These are phyloP conservation scores for Schizophyllum commune DNA, from an alignment of 1,284 basidiomycete genomes.

Conservation along the genomic window DNA sequence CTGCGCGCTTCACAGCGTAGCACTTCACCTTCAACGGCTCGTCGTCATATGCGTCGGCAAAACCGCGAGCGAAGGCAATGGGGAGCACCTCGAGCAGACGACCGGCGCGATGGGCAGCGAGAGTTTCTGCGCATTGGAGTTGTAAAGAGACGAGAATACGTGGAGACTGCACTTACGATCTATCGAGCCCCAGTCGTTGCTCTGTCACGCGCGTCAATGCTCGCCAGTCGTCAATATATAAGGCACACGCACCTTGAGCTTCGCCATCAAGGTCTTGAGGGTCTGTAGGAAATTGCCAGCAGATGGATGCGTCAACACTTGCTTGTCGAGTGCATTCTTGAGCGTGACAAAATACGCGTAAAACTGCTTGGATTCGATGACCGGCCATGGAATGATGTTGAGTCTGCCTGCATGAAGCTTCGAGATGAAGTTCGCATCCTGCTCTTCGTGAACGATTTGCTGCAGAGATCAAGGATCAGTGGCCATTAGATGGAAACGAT, in stretches of 20 bases:
- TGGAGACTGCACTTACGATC: too few relatives aligned
- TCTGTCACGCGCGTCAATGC: slow-evolving; percentile 23
- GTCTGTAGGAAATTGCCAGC: slow-evolving; percentile 49
- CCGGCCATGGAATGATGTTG: slow-evolving; percentile 57
- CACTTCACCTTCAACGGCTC: slow-evolving; percentile 51
- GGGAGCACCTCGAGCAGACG: slow-evolving; percentile 32
- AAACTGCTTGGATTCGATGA: slow-evolving; percentile 54
- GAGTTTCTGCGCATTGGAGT: too few relatives aligned
- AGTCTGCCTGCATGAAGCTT: slow-evolving; percentile 45
- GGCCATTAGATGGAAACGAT: background rate
- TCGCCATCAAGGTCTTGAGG: slow-evolving; percentile 60
- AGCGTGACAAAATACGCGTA: slow-evolving; percentile 43
- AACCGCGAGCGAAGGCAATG: slow-evolving; percentile 38
- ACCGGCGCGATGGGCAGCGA: slow-evolving; percentile 46
- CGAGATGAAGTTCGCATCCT: slow-evolving; percentile 54
- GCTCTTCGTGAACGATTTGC: slow-evolving; percentile 49
- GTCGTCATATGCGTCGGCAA: slow-evolving; percentile 33
- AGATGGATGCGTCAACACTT: slow-evolving; percentile 37
- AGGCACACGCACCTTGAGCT: slow-evolving; percentile 40
- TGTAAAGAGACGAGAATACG: too few relatives aligned
- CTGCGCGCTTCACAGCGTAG: too few relatives aligned
- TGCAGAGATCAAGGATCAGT: slow-evolving; percentile 15
- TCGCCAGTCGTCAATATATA: background rate
- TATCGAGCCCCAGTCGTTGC: slow-evolving; percentile 56
- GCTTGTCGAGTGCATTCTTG: slow-evolving; percentile 38